phyloP scores from a whole-genome alignment of 2,329 filamentous ascomycete genomes.

The Microsporum audouinii region DNA sequence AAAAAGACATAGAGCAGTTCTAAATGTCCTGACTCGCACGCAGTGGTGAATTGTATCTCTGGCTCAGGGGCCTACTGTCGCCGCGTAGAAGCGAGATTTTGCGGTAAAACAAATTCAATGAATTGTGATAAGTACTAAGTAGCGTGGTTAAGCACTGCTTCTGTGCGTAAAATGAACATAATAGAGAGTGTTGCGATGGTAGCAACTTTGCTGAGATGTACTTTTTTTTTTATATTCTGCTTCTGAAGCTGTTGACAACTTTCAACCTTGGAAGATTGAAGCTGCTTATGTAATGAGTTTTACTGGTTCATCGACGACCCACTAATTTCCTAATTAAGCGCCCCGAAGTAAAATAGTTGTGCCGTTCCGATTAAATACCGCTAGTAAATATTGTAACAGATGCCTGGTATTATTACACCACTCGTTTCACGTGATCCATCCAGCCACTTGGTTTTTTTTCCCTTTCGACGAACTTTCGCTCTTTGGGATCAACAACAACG shows the following conservation, averaged over 20 bases:
- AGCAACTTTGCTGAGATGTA: background rate
- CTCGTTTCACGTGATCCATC: background rate
- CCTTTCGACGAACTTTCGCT: background rate
- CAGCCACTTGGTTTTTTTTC: conserved; percentile 1
- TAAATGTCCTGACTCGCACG: background rate
- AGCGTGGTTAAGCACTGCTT: background rate
- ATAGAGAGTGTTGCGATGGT: background rate
- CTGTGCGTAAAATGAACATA: background rate
- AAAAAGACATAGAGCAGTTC: background rate
- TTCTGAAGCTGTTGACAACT: background rate
- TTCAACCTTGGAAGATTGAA: background rate
- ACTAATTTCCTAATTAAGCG: background rate
- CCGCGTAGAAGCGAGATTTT: background rate
- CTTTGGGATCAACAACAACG: background rate
- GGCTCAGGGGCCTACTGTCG: background rate
- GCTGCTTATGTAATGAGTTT: background rate
- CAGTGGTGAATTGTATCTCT: background rate
- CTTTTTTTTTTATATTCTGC: background rate
- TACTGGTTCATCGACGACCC: background rate
- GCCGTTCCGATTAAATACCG: background rate
- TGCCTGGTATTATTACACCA: background rate
- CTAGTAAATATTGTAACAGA: background rate
- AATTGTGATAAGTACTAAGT: background rate
- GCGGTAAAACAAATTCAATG: background rate
- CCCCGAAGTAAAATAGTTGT: background rate